Evolutionary conservation across 768 basidiomycete genomes (phyloP), one percentile per base, ranked within the genome.

Genomic region (Trametopsis cervina): DNA sequence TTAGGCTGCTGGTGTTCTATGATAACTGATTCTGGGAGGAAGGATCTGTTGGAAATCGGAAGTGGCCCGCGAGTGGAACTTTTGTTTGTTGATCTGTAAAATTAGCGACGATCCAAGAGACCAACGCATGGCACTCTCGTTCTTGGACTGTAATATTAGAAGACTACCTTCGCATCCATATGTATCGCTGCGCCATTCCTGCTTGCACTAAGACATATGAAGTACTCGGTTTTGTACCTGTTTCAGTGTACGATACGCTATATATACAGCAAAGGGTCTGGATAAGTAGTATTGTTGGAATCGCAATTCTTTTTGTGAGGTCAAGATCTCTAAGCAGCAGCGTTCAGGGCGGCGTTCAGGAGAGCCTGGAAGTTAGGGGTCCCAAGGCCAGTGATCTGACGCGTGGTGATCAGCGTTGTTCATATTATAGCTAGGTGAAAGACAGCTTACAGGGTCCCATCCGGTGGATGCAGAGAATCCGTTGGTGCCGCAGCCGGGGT

Each of bases 1-100:
- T 84, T 18, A 62, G 80, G 22, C 74, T 79, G 9, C 68, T 84
- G 26, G 79, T 82, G n/a, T 84, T 81, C 56, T 80, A 82, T 54
- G 75, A 80, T 51, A 42, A 52, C 2, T 52, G 36, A 21, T n/a
- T n/a, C n/a, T n/a, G n/a, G n/a, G n/a, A n/a, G n/a, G n/a, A n/a
- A n/a, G n/a, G n/a, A n/a, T n/a, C n/a, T n/a, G n/a, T n/a, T n/a
- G n/a, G n/a, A n/a, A n/a, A n/a, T n/a, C n/a, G n/a, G n/a, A n/a
- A n/a, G n/a, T n/a, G n/a, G n/a, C n/a, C n/a, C n/a, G n/a, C n/a
- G n/a, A n/a, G n/a, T n/a, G n/a, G n/a, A n/a, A n/a, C n/a, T n/a
- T n/a, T n/a, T n/a, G n/a, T n/a, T n/a, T n/a, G n/a, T n/a, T n/a
- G n/a, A n/a, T n/a, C n/a, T n/a, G n/a, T n/a, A n/a, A n/a, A n/a